phyloP scores from a whole-genome alignment of 768 basidiomycete species.

The Russula griseocarnosa region DNA sequence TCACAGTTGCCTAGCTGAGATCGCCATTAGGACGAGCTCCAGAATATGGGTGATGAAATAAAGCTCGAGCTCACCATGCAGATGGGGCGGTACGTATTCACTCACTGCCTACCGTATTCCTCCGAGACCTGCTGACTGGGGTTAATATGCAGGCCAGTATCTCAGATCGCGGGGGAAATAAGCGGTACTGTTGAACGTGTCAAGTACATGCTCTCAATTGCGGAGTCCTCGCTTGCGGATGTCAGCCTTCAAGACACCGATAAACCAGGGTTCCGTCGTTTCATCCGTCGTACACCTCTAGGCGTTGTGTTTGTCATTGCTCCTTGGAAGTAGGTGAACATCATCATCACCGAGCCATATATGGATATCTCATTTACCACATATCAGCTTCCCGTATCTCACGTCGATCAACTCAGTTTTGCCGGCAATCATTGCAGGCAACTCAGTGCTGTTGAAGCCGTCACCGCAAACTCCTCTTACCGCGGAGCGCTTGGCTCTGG shows the following conservation, averaged over 20 bases:
- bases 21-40: constrained; percentile 45
- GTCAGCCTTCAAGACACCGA: constrained; percentile 71
- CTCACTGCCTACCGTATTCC: neutral
- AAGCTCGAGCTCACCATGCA: constrained; percentile 76
- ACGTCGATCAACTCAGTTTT: constrained; percentile 88
- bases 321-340: constrained; percentile 78
- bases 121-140: neutral
- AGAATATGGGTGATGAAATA: constrained; percentile 54
- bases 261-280: constrained; percentile 77
- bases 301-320: constrained; percentile 87
- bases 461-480: constrained; percentile 93
- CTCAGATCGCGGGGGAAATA: constrained; percentile 75
- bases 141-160: constrained; percentile 56
- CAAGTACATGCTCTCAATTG: constrained; percentile 80
- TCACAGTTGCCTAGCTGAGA: neutral
- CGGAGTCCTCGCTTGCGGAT: constrained; percentile 67
- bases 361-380: neutral
- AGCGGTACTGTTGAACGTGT: constrained; percentile 78
- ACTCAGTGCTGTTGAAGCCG: constrained; percentile 88
- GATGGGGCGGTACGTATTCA: constrained; percentile 76
- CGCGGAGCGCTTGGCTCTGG: constrained; percentile 72
- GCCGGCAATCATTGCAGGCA: constrained; percentile 87
- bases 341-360: neutral
- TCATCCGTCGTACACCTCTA: constrained; percentile 76
- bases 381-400: constrained; percentile 77